These are phyloP conservation scores for Sarocladium kiliense DNA, from an alignment of 2,329 filamentous ascomycete genomes.

Conservation along the genomic window DNA sequence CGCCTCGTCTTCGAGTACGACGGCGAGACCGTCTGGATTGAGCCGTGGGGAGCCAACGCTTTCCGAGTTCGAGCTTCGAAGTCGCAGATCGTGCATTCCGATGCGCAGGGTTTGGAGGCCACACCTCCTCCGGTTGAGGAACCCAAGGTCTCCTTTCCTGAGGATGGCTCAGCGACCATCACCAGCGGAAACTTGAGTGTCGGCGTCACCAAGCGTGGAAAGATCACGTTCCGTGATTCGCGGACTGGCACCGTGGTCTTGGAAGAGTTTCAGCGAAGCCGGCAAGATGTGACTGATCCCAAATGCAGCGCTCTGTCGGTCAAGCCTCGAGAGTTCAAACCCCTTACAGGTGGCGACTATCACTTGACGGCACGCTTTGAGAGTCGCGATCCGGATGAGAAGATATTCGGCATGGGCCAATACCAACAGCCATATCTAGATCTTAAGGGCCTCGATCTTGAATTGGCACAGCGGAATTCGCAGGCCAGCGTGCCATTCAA, in stretches of 20 bases:
- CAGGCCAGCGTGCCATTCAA: constrained; percentile 62
- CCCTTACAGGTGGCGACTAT: constrained; percentile 44
- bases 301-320: constrained; percentile 54
- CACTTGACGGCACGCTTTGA: constrained; percentile 56
- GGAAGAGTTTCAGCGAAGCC: constrained; percentile 26
- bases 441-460: constrained; percentile 57
- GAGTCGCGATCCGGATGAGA: constrained; percentile 47
- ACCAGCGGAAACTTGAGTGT: constrained; percentile 26
- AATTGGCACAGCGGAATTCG: constrained; percentile 62
- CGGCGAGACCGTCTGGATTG: constrained; percentile 41
- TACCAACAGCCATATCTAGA: constrained; percentile 62
- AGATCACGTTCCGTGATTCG: constrained; percentile 22
- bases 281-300: constrained; percentile 37
- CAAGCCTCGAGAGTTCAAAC: constrained; percentile 52
- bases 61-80: constrained; percentile 43
- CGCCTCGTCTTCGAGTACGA: constrained; percentile 30
- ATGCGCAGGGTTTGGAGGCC: constrained; percentile 11
- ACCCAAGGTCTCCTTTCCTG: background rate
- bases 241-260: constrained; percentile 21
- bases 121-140: constrained; percentile 26
- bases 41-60: constrained; percentile 42
- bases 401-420: constrained; percentile 65
- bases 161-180: constrained; percentile 16
- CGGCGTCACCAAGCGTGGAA: constrained; percentile 21
- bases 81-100: background rate